Conservation (phyloP, 106 monocot species). For the Phalaenopsis aphrodite region DNA sequence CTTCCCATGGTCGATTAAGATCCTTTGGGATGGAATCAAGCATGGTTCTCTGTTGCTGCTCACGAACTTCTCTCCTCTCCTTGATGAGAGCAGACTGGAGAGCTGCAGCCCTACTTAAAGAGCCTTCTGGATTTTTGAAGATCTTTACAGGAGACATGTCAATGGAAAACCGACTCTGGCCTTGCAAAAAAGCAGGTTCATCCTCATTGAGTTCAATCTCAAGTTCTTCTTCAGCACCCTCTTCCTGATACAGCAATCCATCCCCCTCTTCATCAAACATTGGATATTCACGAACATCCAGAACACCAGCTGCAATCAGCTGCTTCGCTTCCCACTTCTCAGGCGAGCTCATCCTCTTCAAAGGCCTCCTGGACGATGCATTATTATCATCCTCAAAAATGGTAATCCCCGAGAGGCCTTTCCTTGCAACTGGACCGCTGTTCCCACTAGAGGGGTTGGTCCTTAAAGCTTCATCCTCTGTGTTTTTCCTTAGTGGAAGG, state of each 20-base stretch:
- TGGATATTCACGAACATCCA: slow-evolving; percentile 58
- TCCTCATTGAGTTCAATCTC: slow-evolving; percentile 95
- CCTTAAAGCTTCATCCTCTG: slow-evolving; percentile 49
- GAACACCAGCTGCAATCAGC: slow-evolving; percentile 74
- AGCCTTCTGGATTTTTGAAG: slow-evolving; percentile 96
- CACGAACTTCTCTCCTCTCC: slow-evolving; percentile 88
- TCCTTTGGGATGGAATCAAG: slow-evolving; percentile 95
- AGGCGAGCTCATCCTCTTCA: slow-evolving; percentile 95
- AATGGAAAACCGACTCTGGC: slow-evolving; percentile 84
- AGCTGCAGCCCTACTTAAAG: slow-evolving; percentile 85
- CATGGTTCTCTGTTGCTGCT: slow-evolving; percentile 95
- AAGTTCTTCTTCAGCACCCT: slow-evolving; percentile 85
- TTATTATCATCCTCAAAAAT: slow-evolving; percentile 46
- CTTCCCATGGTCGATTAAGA: slow-evolving; percentile 96
- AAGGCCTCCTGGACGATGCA: slow-evolving; percentile 47
- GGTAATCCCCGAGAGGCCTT: slow-evolving; percentile 68
- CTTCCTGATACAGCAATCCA: slow-evolving; percentile 87
- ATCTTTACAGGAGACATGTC: slow-evolving; percentile 98
- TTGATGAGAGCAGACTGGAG: slow-evolving; percentile 92
- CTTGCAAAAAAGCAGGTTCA: slow-evolving; percentile 88
- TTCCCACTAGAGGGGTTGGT: slow-evolving; percentile 52
- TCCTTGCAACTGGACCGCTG: slow-evolving; percentile 30
- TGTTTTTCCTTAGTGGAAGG: slow-evolving; percentile 49
- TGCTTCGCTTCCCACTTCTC: slow-evolving; percentile 98
- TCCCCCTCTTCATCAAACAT: slow-evolving; percentile 89